phyloP scores from a whole-genome alignment of 2,329 filamentous ascomycete genomes.

The Didymella arachidicola region DNA sequence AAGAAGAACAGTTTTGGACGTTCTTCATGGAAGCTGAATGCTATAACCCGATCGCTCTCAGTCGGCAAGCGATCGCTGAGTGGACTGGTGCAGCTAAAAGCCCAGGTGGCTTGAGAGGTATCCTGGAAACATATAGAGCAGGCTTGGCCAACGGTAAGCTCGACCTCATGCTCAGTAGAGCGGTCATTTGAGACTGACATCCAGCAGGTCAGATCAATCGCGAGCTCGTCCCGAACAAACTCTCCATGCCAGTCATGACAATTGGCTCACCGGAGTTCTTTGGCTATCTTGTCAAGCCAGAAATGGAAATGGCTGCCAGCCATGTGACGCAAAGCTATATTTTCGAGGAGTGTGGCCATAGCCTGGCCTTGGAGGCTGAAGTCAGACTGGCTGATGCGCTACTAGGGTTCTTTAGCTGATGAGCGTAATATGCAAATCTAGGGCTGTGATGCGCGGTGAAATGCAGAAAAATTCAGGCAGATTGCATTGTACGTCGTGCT shows the following conservation, averaged over 20 bases:
- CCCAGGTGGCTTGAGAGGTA: slow-evolving; percentile 44
- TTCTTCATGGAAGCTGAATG: slow-evolving; percentile 49
- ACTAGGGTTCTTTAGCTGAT: slow-evolving; percentile 12
- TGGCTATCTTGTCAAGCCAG: slow-evolving; percentile 42
- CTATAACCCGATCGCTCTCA: slow-evolving; percentile 46
- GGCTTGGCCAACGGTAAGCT: slow-evolving; percentile 41
- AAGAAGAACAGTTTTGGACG: slow-evolving; percentile 49
- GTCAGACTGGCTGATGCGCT: slow-evolving; percentile 19
- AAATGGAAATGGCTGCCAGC: slow-evolving; percentile 40
- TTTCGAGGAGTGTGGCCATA: slow-evolving; percentile 48
- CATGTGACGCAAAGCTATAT: slow-evolving; percentile 39
- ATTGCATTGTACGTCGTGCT: neutral
- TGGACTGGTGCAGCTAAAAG: slow-evolving; percentile 45
- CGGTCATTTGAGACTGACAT: neutral
- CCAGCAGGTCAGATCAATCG: slow-evolving; percentile 33
- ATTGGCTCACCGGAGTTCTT: slow-evolving; percentile 50
- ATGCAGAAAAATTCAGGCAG: neutral
- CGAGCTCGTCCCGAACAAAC: slow-evolving; percentile 37
- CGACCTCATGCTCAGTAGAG: neutral
- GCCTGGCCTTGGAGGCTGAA: slow-evolving; percentile 38
- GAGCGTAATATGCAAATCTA: neutral
- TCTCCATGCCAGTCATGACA: slow-evolving; percentile 44
- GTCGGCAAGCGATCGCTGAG: slow-evolving; percentile 35
- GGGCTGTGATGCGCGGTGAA: neutral
- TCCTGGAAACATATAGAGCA: slow-evolving; percentile 47